Base-by-base conservation (phyloP, 2,329 filamentous ascomycete genomes). In the Aspergillus sp. region DNA sequence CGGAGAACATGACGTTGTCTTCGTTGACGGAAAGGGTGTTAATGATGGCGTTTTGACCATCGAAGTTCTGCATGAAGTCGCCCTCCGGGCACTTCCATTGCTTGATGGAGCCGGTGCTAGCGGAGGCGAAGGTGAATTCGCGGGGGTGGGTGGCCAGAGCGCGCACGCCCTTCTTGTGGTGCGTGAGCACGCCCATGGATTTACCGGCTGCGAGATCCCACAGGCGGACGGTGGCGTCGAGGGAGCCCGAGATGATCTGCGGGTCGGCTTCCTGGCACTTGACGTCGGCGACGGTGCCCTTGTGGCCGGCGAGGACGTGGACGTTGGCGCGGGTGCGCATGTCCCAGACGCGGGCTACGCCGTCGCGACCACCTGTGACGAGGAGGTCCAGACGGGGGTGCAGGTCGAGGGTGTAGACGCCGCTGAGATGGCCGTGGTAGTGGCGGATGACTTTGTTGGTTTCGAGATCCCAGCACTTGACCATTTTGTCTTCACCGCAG, bases 41-140 rank as follows among this genome's bases (percentile, higher is more conserved):
- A 80, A 99, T 94, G 74, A 99, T 96, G 62, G 92, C 87, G 71
- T 97, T 97, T 72, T 98, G 94, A 4, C 94, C 94, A 47, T 96
- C 91, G 71, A 98, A 98, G 74, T 98, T 98, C 77, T 97, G 93
- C 95, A 99, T 99, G 74, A 99, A 98, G 15, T 92, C 92, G 39
- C 94, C 96, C 74, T 97, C 92, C 1, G 96, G 96, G 68, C 93
- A 98, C 76, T 98, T 97, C 94, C 95, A 99, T 79, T 99, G 95
- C 82, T 99, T 99, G 79, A 99, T 97, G 73, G 90, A 93, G 23
- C 90, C 90, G 0, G 94, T 93, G 71, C 92, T 96, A 47, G 90
- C 95, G 62, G 87, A 93, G 4, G 95, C 95, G 74, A 99, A 99
- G 0, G 96, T 99, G 73, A 96, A 99, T 76, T 99, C 95, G 62